Conservation (phyloP, 352 stramenopile genomes). For the Plasmopara viticola region DNA sequence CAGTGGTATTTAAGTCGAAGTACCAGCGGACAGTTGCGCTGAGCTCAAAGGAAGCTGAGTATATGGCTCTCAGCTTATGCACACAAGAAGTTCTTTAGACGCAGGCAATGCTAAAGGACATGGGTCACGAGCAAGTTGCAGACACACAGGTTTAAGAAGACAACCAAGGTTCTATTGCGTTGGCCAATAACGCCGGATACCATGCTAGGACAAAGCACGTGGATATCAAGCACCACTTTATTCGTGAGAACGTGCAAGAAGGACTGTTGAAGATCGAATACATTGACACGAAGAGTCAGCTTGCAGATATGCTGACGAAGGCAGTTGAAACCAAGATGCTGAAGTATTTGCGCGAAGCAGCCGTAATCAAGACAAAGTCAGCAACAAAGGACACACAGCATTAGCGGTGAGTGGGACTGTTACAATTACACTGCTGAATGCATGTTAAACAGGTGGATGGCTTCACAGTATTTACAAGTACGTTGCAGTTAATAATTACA, state of each 20-base stretch:
- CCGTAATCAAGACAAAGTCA: not conserved
- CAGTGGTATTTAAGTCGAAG: not conserved
- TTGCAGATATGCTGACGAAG: slow-evolving; percentile 1
- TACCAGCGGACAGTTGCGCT: not conserved
- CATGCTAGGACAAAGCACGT: not conserved
- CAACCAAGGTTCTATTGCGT: not conserved
- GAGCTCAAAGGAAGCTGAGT: not conserved
- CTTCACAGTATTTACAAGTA: not conserved
- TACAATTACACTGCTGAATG: not conserved
- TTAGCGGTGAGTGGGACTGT: not conserved
- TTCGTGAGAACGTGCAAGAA: not conserved
- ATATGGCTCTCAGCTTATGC: not conserved
- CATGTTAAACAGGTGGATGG: not conserved
- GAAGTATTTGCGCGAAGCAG: not conserved
- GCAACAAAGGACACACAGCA: not conserved
- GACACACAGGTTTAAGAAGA: not conserved
- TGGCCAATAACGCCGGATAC: not conserved
- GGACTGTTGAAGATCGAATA: not conserved
- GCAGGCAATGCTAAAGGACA: not conserved
- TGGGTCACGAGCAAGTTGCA: not conserved
- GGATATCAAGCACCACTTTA: not conserved
- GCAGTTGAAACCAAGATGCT: not conserved
- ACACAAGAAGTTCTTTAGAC: not conserved
- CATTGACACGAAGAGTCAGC: not conserved
- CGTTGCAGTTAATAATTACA: too few species aligned